These are phyloP conservation scores for Wickerhamomyces chaumierensis DNA, from an alignment of 805 yeast genomes.

Conservation along the genomic window DNA sequence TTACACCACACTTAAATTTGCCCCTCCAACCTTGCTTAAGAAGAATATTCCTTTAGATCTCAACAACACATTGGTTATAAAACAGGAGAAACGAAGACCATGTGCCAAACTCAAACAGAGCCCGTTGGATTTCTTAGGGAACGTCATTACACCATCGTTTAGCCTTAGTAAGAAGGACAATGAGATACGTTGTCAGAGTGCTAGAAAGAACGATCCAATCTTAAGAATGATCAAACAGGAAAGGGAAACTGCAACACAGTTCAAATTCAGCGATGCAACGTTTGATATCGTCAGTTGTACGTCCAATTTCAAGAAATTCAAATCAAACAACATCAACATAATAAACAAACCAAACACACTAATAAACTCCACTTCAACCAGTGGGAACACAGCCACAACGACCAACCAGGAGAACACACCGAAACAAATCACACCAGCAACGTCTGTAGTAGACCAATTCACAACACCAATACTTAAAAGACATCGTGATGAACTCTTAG, in stretches of 20 bases:
- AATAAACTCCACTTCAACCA: background rate
- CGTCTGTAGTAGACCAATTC: background rate
- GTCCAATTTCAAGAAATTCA: background rate
- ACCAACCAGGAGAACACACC: too few species aligned
- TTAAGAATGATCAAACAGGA: too few species aligned
- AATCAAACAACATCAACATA: background rate
- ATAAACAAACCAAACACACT: background rate
- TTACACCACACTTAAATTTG: too few species aligned
- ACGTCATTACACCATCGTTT: background rate
- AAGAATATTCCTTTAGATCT: background rate
- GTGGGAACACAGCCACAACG: background rate
- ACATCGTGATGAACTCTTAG: constrained; percentile 18
- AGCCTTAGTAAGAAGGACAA: background rate
- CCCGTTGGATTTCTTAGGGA: background rate
- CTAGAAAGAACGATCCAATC: background rate
- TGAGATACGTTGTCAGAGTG: background rate
- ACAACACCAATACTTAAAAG: constrained; percentile 16
- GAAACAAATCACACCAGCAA: too few species aligned
- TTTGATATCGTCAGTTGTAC: background rate
- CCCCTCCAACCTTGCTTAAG: background rate
- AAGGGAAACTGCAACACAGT: background rate
- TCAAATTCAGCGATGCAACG: background rate
- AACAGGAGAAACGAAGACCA: background rate
- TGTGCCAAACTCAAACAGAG: background rate
- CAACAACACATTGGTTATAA: too few species aligned